Evolutionary conservation across 768 basidiomycete genomes (phyloP), one percentile per base, ranked within the genome.

Genomic region (Lentinula sp.): DNA sequence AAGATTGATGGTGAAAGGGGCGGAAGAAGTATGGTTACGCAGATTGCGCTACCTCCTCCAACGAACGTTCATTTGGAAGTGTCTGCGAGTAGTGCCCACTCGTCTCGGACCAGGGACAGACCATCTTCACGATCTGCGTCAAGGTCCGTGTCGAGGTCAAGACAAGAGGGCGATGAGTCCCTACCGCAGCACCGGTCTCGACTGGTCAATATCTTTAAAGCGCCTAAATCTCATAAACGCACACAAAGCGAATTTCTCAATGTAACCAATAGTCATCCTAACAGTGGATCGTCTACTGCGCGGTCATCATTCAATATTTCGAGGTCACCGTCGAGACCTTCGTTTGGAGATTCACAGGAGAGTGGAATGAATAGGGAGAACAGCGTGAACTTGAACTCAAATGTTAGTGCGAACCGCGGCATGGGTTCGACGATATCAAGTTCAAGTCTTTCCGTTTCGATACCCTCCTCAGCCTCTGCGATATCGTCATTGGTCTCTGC

Each of bases 181-280:
- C 6, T n/a, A 42, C 42, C 36, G 15, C 37, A 37, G 16, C 37
- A 37, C 15, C 20, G 37, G 46, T 62, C 61, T 2, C 48, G 55
- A 42, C 41, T 62, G 13, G 37, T 43, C 7, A 73, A 76, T 41
- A 63, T 84, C 23, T 69, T 85, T 50, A 81, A 79, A 62, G 77
- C 80, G 62, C 67, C 39, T 71, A 71, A 41, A 50, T 66, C 74
- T 18, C 79, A 82, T 68, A 61, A 55, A 10, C 72, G 80, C 49
- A 76, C 76, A 45, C 74, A 73, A 51, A 80, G 79, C 57, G 80
- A 80, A 50, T 65, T 70, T 18, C 60, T 70, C n/a, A 62, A 63
- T 57, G 59, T 67, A 15, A 62, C 69, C 35, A 52, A 59, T 42
- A 15, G 50, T 46, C 42, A 46, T 23, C 53, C 49, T 45, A 57